phyloP scores from a whole-genome alignment of 2,329 filamentous ascomycete species.

The Botrytis porri region DNA sequence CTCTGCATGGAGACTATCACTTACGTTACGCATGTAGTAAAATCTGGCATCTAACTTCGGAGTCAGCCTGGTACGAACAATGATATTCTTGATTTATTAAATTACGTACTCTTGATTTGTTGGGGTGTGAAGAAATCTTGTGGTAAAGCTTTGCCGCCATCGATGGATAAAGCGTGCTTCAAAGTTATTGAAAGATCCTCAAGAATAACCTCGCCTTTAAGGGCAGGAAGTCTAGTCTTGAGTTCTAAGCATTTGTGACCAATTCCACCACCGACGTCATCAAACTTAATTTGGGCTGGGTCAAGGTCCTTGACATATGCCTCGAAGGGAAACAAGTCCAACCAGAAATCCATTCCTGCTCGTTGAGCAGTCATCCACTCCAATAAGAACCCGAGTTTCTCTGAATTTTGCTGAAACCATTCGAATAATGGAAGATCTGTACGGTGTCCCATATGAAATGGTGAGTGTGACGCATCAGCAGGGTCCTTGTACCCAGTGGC shows the following conservation, averaged over 20 bases:
- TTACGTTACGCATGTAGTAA: conserved; percentile 41
- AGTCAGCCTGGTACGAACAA: background rate
- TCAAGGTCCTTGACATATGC: background rate
- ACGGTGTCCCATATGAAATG: background rate
- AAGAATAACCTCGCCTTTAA: conserved; percentile 41
- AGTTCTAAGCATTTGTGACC: conserved; percentile 42
- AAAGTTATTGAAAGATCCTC: conserved; percentile 42
- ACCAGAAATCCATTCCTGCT: conserved; percentile 2
- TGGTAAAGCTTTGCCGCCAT: conserved; percentile 36
- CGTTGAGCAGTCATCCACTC: conserved; percentile 2
- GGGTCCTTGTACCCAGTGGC: background rate
- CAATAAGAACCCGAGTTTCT: background rate
- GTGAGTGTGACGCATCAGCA: background rate
- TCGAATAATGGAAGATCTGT: conserved; percentile 1
- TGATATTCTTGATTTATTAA: background rate
- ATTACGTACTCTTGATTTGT: conserved; percentile 29
- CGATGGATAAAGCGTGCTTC: conserved; percentile 25
- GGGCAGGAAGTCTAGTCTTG: conserved; percentile 36
- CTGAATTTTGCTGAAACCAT: background rate
- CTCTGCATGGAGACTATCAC: background rate
- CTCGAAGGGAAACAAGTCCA: conserved; percentile 8
- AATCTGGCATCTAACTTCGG: conserved; percentile 22
- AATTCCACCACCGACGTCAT: conserved; percentile 43
- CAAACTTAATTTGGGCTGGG: conserved; percentile 33
- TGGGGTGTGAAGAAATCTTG: conserved; percentile 36